Conservation (phyloP, 495 filamentous ascomycete species). For the Penicillium chermesinum region DNA sequence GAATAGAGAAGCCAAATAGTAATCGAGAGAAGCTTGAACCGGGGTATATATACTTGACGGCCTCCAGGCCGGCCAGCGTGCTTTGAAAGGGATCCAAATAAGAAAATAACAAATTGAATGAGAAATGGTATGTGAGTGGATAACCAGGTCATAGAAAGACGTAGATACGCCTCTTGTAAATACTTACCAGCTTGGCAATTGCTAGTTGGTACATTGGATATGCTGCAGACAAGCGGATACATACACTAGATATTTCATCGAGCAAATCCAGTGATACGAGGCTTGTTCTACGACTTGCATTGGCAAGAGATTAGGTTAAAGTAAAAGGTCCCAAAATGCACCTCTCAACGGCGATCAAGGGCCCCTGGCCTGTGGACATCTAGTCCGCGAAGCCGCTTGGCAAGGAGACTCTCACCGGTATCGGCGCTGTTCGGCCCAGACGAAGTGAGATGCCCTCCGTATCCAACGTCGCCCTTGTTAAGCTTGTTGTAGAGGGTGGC, state of each 20-base stretch:
- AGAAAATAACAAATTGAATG: neutral
- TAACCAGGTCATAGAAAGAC: neutral
- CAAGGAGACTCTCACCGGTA: conserved; percentile 49
- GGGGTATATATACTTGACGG: neutral
- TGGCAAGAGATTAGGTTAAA: neutral
- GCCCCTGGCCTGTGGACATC: conserved; percentile 37
- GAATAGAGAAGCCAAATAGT: neutral
- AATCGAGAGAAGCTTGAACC: neutral
- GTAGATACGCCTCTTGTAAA: neutral
- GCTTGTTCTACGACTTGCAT: neutral
- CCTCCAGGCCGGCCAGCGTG: neutral
- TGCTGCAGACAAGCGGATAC: too few relatives aligned
- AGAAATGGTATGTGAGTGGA: neutral
- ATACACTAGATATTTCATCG: too few relatives aligned
- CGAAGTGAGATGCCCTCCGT: conserved; percentile 53
- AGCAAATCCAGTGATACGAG: neutral
- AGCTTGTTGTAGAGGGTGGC: conserved; percentile 57
- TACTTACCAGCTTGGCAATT: neutral
- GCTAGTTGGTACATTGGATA: neutral
- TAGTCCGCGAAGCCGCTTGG: conserved; percentile 47
- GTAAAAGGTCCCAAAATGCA: neutral
- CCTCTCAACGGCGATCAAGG: conserved; percentile 12
- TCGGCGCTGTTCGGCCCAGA: conserved; percentile 33
- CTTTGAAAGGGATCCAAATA: neutral
- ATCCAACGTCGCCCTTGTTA: conserved; percentile 61